Percentiles rank a stretch among this genome's conserved stretches.
Conservation (phyloP, 1,284 basidiomycete genomes). For the Ganoderma boninense region DNA sequence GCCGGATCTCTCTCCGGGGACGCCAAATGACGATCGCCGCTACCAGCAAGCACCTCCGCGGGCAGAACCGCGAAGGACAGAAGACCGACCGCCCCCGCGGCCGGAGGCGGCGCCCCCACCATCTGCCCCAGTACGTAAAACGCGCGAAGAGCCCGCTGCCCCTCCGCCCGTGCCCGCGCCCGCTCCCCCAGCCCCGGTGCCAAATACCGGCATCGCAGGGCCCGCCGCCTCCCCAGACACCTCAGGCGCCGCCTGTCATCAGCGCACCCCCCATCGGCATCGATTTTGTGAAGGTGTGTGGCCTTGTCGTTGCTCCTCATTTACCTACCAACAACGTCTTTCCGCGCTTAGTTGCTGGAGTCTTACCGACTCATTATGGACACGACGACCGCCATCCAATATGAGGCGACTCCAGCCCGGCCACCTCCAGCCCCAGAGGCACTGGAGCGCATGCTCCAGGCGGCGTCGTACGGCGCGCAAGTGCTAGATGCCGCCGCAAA, state of each 20-base stretch:
- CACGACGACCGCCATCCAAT: slow-evolving; percentile 43
- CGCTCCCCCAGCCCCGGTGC: slow-evolving; percentile 22
- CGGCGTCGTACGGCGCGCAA: slow-evolving; percentile 60
- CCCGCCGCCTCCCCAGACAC: slow-evolving; percentile 26
- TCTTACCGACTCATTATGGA: slow-evolving; percentile 56
- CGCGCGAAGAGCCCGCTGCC: slow-evolving; percentile 34
- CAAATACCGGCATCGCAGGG: slow-evolving; percentile 24
- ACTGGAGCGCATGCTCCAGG: slow-evolving; percentile 56
- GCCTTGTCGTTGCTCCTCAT: slow-evolving; percentile 22
- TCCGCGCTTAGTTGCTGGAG: slow-evolving; percentile 48
- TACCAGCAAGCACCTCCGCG: slow-evolving; percentile 37
- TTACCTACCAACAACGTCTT: not conserved
- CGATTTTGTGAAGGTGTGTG: slow-evolving; percentile 62
- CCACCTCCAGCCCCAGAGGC: slow-evolving; percentile 46
- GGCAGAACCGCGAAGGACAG: slow-evolving; percentile 39
- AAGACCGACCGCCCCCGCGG: slow-evolving; percentile 35
- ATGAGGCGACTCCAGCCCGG: slow-evolving; percentile 38
- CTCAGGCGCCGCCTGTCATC: slow-evolving; percentile 24
- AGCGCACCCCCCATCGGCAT: slow-evolving; percentile 40
- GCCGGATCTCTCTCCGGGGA: slow-evolving; percentile 35
- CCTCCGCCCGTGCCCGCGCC: slow-evolving; percentile 30
- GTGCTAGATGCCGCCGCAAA: slow-evolving; percentile 52
- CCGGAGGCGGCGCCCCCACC: slow-evolving; percentile 21
- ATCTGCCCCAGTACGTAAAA: slow-evolving; percentile 34
- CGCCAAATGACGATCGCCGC: slow-evolving; percentile 33